phyloP scores from a whole-genome alignment of 768 basidiomycete species.

The Hirschioporus abietinus region DNA sequence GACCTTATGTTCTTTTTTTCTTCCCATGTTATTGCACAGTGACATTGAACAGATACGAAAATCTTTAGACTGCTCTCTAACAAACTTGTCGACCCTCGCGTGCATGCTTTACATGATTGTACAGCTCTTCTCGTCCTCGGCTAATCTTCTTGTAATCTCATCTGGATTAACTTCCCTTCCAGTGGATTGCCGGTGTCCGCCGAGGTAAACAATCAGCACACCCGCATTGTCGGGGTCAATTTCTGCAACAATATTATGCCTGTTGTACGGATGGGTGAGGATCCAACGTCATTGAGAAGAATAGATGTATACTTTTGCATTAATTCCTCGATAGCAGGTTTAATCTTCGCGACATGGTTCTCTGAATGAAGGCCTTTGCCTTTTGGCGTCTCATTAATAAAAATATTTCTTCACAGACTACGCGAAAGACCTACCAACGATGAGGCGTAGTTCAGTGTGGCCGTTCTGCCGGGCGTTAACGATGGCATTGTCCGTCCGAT shows the following conservation, averaged over 20 bases:
- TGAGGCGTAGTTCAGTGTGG: conserved; percentile 31
- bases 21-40: background rate
- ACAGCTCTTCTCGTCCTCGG: conserved; percentile 49
- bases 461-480: conserved; percentile 27
- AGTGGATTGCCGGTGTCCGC: conserved; percentile 26
- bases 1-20: background rate
- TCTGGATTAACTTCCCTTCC: conserved; percentile 45
- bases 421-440: conserved; percentile 29
- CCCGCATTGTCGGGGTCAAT: conserved; percentile 80
- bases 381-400: conserved; percentile 19
- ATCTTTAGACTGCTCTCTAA: background rate
- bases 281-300: conserved; percentile 6
- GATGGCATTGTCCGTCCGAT: conserved; percentile 36
- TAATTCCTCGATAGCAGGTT: conserved; percentile 85
- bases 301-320: conserved; percentile 60
- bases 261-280: conserved; percentile 23
- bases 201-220: conserved; percentile 75
- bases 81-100: background rate
- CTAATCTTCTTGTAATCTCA: conserved; percentile 52
- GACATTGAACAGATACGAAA: background rate
- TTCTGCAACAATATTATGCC: conserved; percentile 65
- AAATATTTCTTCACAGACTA: background rate
- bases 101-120: conserved; percentile 57
- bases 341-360: conserved; percentile 75
- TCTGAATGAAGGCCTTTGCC: conserved; percentile 86